phyloP scores from a whole-genome alignment of 805 yeast genomes.

The Yamadazyma nakazawae region DNA sequence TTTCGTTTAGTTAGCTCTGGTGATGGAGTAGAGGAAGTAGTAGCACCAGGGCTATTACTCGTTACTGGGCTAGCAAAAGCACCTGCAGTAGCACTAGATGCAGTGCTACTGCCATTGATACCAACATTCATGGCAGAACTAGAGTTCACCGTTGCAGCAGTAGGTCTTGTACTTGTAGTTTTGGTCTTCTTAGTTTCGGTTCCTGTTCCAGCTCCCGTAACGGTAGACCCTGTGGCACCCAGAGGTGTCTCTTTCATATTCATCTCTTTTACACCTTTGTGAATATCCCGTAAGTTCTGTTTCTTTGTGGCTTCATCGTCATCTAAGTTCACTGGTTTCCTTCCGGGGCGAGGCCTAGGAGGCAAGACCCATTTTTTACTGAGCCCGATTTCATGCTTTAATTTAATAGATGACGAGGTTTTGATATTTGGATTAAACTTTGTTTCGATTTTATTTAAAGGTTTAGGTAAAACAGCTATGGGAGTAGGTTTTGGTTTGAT shows the following conservation, averaged over 20 bases:
- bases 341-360: slow-evolving; percentile 57
- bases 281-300: slow-evolving; percentile 4
- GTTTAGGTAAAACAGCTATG: slow-evolving; percentile 28
- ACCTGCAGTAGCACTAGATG: not conserved
- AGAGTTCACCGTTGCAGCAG: not conserved
- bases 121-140: not conserved
- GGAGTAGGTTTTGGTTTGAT: slow-evolving; percentile 26
- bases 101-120: not conserved
- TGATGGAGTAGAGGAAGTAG: not conserved
- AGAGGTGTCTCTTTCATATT: not conserved
- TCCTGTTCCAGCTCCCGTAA: not conserved
- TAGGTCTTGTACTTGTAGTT: not conserved
- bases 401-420: slow-evolving; percentile 9
- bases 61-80: not conserved
- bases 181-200: not conserved
- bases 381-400: slow-evolving; percentile 30
- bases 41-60: not conserved
- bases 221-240: not conserved
- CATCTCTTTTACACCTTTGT: slow-evolving; percentile 5
- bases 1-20: slow-evolving; percentile 26
- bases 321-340: slow-evolving; percentile 27
- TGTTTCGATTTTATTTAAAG: slow-evolving; percentile 17
- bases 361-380: slow-evolving; percentile 49
- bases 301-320: slow-evolving; percentile 6
- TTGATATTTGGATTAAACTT: slow-evolving; percentile 21